Evolutionary conservation across 306 rosid species (phyloP).

Genomic region (Rosa lucieae): DNA sequence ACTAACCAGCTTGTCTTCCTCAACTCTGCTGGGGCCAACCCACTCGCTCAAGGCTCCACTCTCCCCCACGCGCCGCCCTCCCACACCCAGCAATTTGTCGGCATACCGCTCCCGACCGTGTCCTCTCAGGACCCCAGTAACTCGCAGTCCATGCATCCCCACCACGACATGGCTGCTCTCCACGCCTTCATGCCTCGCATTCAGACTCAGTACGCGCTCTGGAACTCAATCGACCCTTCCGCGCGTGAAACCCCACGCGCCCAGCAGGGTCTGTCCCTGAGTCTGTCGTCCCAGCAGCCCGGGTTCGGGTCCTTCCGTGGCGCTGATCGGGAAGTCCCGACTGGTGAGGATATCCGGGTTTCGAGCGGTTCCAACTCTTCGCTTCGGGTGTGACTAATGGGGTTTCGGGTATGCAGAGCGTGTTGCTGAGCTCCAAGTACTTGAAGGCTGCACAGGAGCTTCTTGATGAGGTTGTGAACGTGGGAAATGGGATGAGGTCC

Average conservation of each 20-base stretch:
- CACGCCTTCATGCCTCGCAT: constrained; percentile 78
- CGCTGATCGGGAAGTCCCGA: constrained; percentile 43
- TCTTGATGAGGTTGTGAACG: constrained; percentile 81
- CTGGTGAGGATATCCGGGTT: constrained; percentile 54
- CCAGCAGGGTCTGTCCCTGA: constrained; percentile 66
- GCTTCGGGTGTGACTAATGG: constrained; percentile 66
- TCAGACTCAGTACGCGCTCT: constrained; percentile 63
- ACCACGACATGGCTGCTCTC: constrained; percentile 61
- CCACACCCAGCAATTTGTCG: constrained; percentile 68
- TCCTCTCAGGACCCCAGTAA: constrained; percentile 40
- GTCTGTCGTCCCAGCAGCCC: constrained; percentile 70
- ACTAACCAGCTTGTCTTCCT: constrained; percentile 31
- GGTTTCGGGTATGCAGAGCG: constrained; percentile 75
- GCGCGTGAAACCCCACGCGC: constrained; percentile 83
- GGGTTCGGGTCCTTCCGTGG: constrained; percentile 55
- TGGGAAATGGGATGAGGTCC: constrained; percentile 52
- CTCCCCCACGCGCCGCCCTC: constrained; percentile 60
- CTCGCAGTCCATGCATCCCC: constrained; percentile 47
- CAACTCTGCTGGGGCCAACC: constrained; percentile 44
- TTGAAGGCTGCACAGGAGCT: constrained; percentile 89
- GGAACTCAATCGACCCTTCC: constrained; percentile 59
- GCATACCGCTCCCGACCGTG: constrained; percentile 48
- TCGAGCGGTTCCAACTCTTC: constrained; percentile 59
- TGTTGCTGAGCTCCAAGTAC: constrained; percentile 75
- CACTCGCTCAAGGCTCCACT: constrained; percentile 30